A percentile compares a stretch with the other conserved stretches of the same genome.
phyloP scores from a whole-genome alignment of 768 basidiomycete species.

The Leccinum sublutescens region DNA sequence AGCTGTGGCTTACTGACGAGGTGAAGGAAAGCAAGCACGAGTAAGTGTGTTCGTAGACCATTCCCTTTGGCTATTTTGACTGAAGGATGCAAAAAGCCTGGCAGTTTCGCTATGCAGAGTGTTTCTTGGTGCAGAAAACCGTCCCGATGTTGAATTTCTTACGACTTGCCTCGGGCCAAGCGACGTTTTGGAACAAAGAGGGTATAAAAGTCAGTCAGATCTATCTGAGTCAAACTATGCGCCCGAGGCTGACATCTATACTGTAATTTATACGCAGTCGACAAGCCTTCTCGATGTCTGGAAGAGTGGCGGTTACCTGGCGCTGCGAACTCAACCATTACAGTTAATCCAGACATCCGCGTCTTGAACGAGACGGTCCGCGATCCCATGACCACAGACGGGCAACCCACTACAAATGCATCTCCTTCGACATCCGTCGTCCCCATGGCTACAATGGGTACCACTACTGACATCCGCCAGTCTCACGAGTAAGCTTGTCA shows the following conservation, averaged over 20 bases:
- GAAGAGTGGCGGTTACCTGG: too few relatives aligned
- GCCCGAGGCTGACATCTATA: constrained; percentile 5
- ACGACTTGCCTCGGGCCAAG: constrained; percentile 90
- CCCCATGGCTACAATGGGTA: too few relatives aligned
- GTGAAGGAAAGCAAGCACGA: constrained; percentile 84
- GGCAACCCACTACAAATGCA: too few relatives aligned
- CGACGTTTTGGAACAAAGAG: constrained; percentile 69
- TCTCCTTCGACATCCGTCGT: too few relatives aligned
- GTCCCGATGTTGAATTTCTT: constrained; percentile 82
- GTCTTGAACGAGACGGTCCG: too few relatives aligned
- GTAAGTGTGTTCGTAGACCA: constrained; percentile 37
- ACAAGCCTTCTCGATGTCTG: constrained; percentile 26
- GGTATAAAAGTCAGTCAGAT: constrained; percentile 64
- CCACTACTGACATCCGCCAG: background rate
- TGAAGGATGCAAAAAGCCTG: constrained; percentile 46
- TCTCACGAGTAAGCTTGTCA: background rate
- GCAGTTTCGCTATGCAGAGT: constrained; percentile 35
- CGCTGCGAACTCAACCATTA: too few relatives aligned
- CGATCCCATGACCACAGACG: too few relatives aligned
- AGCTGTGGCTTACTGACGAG: constrained; percentile 72
- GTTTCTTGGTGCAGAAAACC: constrained; percentile 51
- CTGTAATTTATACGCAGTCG: constrained; percentile 48
- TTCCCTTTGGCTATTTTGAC: too few relatives aligned
- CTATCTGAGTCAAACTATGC: background rate
- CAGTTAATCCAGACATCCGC: too few relatives aligned